Percentiles rank a stretch among this genome's conserved stretches.
Conservation (phyloP, 805 yeast species). For the Cyberlindnera meyerae region DNA sequence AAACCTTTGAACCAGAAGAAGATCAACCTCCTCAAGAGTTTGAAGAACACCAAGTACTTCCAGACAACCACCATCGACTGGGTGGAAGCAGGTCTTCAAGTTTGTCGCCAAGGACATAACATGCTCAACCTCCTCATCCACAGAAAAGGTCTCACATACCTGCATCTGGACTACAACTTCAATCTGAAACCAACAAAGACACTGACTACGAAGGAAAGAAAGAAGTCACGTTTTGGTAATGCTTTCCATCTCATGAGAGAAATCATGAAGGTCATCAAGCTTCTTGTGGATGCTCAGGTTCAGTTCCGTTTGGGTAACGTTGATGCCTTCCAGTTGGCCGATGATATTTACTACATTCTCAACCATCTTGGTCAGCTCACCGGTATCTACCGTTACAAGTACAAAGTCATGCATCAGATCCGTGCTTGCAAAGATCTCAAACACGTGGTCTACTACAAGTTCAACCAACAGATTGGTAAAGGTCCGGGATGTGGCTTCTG, state of each 20-base stretch:
- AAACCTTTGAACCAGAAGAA: conserved; percentile 43
- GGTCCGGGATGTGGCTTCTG: conserved; percentile 99
- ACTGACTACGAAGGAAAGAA: conserved; percentile 91
- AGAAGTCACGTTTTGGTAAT: conserved; percentile 92
- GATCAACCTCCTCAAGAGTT: conserved; percentile 54
- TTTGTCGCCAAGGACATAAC: conserved; percentile 89
- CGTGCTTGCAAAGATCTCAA: conserved; percentile 93
- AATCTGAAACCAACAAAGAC: conserved; percentile 96
- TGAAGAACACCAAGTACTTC: conserved; percentile 79
- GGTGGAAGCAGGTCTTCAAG: conserved; percentile 97
- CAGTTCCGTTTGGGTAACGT: conserved; percentile 85
- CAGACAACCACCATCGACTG: conserved; percentile 92
- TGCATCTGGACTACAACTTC: conserved; percentile 93
- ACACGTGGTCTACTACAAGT: conserved; percentile 82
- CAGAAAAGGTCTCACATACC: conserved; percentile 81
- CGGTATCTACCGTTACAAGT: conserved; percentile 94
- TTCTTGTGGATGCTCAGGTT: conserved; percentile 90
- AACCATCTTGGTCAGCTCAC: conserved; percentile 95
- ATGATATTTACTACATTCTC: conserved; percentile 83
- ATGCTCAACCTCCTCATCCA: conserved; percentile 89
- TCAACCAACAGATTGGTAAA: conserved; percentile 83
- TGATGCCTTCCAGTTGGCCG: conserved; percentile 92
- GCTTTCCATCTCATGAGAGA: conserved; percentile 94
- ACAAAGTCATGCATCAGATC: conserved; percentile 97
- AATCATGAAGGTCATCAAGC: conserved; percentile 73